These are phyloP conservation scores for Catunica adiposa DNA, from an alignment of 2,329 filamentous ascomycete genomes.

Conservation along the genomic window DNA sequence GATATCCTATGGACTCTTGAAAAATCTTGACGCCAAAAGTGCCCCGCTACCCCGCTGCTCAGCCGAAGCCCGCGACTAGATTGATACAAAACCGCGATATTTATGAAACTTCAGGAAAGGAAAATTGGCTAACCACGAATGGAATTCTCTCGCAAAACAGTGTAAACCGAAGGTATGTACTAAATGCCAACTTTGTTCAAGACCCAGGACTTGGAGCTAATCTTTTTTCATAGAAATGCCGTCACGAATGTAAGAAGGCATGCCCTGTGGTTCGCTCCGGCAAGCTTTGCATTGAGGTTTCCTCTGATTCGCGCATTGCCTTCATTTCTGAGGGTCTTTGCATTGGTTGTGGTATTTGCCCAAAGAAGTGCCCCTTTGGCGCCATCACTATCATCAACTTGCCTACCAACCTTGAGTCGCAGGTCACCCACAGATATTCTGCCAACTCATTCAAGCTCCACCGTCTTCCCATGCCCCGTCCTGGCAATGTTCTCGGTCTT, in stretches of 20 bases:
- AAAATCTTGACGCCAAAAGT: constrained; percentile 14
- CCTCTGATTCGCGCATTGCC: constrained; percentile 74
- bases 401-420: constrained; percentile 95
- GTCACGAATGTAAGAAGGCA: constrained; percentile 97
- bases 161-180: constrained; percentile 66
- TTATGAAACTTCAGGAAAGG: background rate
- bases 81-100: background rate
- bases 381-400: constrained; percentile 99
- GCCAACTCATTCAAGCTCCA: constrained; percentile 99
- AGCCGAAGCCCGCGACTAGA: constrained; percentile 1
- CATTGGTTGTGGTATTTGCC: constrained; percentile 98
- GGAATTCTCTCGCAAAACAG: constrained; percentile 26
- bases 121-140: constrained; percentile 3
- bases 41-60: constrained; percentile 24
- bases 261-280: constrained; percentile 94
- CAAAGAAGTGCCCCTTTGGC: constrained; percentile 97
- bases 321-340: constrained; percentile 95
- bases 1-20: background rate
- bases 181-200: constrained; percentile 10
- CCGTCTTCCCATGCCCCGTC: constrained; percentile 84
- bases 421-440: constrained; percentile 96
- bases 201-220: background rate
- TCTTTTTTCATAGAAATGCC: constrained; percentile 65
- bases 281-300: constrained; percentile 94
- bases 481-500: constrained; percentile 85